Base-by-base conservation (phyloP, 805 yeast genomes). In the Ascoidea asiatica region DNA sequence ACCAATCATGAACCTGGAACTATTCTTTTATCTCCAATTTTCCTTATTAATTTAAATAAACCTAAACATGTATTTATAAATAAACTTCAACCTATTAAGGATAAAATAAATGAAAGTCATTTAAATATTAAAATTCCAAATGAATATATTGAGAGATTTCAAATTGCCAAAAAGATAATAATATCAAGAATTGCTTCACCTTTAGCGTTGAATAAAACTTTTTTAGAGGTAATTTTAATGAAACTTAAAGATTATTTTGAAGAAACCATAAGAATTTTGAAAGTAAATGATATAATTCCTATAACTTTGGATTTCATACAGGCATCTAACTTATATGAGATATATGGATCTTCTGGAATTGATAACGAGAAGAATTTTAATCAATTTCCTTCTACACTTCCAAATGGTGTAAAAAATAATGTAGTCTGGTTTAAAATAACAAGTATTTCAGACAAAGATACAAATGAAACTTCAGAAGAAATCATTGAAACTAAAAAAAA, bases 351-450 rank as follows among this genome's bases (percentile, higher is more conserved):
- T 29, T 29, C 35, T 15, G 15, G 15, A 11, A 8, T 3, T 29
- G 35, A 29, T 29, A 15, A 29, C 35, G 35, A 29, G 8, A 29
- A 29, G 15, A 11, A 8, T 29, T 11, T 2, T 29, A 11, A 11
- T 8, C 35, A 29, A 29, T 56, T 55, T 13, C 65, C 65, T 1
- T 58, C 59, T 2, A 62, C 68, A 4, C 61, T 75, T 2, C 87
- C 88, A 0, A 60, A 64, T 2, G 86, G 85, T 0, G 68, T 67
- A 19, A 77, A 84, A 1, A 86, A 88, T 56, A 66, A 75, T 0
- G 72, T 89, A 18, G 95, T 88, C 0, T 90, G 96, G 96, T 90
- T 88, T 60, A 75, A 74, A 51, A 73, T 90, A 1, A 67, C 74
- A 2, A 80, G 73, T 5, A 64, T 79, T 4, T 54, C 63, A 4